Percentiles rank a stretch among this genome's conserved stretches.
Conservation (phyloP, 306 rosid species). For the Pyrus pyrifolia region DNA sequence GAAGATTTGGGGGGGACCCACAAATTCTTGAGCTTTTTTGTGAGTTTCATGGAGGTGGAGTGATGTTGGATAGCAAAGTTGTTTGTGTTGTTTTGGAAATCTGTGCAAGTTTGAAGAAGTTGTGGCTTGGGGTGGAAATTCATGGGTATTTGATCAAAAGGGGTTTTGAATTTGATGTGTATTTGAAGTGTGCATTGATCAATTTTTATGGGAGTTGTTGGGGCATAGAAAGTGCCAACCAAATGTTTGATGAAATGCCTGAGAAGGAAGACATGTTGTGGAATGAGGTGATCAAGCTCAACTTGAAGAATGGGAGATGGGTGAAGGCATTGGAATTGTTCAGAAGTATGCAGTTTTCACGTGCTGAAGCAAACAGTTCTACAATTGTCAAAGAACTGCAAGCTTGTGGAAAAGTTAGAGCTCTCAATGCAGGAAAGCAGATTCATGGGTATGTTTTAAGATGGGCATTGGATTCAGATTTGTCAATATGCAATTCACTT, state of each 20-base stretch:
- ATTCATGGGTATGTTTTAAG: conserved; percentile 67
- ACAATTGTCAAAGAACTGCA: conserved; percentile 48
- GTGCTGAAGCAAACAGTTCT: conserved; percentile 31
- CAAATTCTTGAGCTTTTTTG: conserved; percentile 37
- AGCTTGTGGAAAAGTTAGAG: conserved; percentile 64
- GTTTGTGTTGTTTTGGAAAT: conserved; percentile 44
- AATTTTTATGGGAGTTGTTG: conserved; percentile 46
- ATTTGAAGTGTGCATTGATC: conserved; percentile 50
- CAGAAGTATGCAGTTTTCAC: conserved; percentile 38
- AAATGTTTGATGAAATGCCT: conserved; percentile 42
- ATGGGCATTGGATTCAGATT: conserved; percentile 32
- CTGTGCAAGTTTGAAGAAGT: conserved; percentile 35
- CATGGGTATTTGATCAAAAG: conserved; percentile 53
- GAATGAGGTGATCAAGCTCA: conserved; percentile 53
- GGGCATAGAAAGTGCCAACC: conserved; percentile 44
- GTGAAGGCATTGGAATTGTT: conserved; percentile 37
- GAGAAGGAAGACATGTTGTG: conserved; percentile 46
- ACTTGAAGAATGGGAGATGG: conserved; percentile 51
- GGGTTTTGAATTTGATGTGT: conserved; percentile 47
- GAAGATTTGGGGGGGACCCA: conserved; percentile 41
- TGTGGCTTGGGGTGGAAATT: conserved; percentile 44
- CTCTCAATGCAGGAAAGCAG: conserved; percentile 59
- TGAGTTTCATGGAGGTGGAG: conserved; percentile 35
- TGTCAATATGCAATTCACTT: conserved; percentile 48
- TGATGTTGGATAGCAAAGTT: conserved; percentile 36